These are phyloP conservation scores for Aulographum hederae DNA, from an alignment of 2,329 filamentous ascomycete genomes.

Conservation along the genomic window DNA sequence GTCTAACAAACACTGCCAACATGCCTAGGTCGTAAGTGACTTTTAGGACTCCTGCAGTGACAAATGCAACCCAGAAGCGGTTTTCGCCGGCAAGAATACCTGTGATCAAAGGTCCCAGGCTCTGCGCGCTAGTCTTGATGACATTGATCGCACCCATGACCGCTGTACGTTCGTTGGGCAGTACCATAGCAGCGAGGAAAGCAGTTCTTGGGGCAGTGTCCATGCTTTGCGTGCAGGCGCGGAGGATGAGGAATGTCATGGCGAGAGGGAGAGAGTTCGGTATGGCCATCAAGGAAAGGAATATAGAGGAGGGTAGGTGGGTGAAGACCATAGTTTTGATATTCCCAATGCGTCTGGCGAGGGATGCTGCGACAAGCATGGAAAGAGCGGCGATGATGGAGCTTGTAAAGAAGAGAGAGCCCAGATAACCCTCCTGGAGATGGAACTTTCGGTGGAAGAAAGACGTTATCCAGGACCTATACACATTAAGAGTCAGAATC, in stretches of 20 bases:
- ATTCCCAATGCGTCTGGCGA: conserved; percentile 5
- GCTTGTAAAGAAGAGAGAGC: conserved; percentile 4
- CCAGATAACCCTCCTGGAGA: conserved; percentile 4
- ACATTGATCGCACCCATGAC: conserved; percentile 2
- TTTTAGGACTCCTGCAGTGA: neutral
- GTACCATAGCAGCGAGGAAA: conserved; percentile 1
- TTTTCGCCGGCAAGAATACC: neutral
- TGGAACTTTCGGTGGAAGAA: conserved; percentile 5
- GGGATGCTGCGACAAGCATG: conserved; percentile 4
- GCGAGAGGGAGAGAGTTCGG: neutral
- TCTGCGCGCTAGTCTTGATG: conserved; percentile 2
- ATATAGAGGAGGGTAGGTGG: conserved; percentile 1
- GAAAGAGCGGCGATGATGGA: conserved; percentile 4
- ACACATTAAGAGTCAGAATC: neutral
- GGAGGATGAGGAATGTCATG: neutral
- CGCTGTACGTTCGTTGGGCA: conserved; percentile 1
- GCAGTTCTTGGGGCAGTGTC: conserved; percentile 1
- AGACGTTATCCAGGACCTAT: conserved; percentile 6
- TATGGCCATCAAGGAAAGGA: neutral
- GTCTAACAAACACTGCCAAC: neutral
- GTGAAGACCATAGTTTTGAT: conserved; percentile 3
- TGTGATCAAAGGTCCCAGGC: neutral
- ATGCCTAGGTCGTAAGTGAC: neutral
- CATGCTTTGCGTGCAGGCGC: neutral
- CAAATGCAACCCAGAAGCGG: neutral